These are phyloP conservation scores for Boletus sp. DNA, from an alignment of 1,284 basidiomycete genomes.

Conservation along the genomic window DNA sequence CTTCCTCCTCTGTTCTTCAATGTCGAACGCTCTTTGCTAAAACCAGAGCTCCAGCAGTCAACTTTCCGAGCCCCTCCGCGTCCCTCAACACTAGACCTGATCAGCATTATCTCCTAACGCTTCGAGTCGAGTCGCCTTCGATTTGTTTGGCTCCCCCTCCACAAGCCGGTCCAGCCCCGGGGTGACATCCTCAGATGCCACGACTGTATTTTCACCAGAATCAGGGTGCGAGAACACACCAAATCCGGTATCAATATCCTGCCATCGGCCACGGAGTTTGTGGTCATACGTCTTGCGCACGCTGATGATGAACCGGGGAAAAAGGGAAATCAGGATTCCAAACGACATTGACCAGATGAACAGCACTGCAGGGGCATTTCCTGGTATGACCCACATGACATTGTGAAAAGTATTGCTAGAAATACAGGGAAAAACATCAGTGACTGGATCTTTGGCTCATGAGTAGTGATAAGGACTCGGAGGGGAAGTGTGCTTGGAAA, in stretches of 20 bases:
- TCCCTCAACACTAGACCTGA: background rate
- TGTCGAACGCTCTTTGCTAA: too few relatives aligned
- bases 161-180: background rate
- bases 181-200: background rate
- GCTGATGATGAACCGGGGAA: conserved; percentile 9
- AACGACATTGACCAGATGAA: background rate
- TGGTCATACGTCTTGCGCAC: conserved; percentile 9
- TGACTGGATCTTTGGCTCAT: too few relatives aligned
- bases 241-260: conserved; percentile 8
- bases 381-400: too few relatives aligned
- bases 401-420: too few relatives aligned
- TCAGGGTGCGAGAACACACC: background rate
- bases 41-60: too few relatives aligned
- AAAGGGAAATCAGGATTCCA: background rate
- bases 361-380: background rate
- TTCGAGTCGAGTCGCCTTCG: background rate
- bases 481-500: too few relatives aligned
- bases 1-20: too few relatives aligned
- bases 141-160: background rate
- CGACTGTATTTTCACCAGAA: background rate
- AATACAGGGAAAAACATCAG: too few relatives aligned
- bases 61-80: too few relatives aligned
- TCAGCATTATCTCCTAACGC: background rate
- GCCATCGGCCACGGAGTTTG: background rate
- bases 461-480: too few relatives aligned